phyloP scores from a whole-genome alignment of 176 grass and related monocot genomes.

The Aegilops tauschii region DNA sequence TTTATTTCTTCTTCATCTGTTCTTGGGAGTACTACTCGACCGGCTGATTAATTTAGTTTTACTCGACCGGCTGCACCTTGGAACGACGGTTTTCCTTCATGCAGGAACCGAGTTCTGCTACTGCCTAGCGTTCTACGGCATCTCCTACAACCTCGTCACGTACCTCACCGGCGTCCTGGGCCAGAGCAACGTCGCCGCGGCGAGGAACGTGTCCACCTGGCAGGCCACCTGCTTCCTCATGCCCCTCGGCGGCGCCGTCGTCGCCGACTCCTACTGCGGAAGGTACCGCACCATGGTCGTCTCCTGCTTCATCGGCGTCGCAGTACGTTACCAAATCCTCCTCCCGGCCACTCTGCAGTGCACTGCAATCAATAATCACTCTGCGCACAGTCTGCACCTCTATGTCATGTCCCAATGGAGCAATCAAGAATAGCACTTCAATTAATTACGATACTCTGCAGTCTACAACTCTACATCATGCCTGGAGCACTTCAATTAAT shows the following conservation, averaged over 20 bases:
- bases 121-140: slow-evolving; percentile 27
- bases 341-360: not conserved
- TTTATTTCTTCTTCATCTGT: not conserved
- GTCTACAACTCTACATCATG: too few relatives aligned
- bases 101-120: slow-evolving; percentile 39
- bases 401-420: too few relatives aligned
- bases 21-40: not conserved
- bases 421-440: too few relatives aligned
- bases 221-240: slow-evolving; percentile 46
- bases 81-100: too few relatives aligned
- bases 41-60: not conserved
- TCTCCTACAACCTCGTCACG: slow-evolving; percentile 40
- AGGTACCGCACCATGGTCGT: slow-evolving; percentile 41
- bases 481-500: too few relatives aligned
- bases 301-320: slow-evolving; percentile 22
- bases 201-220: slow-evolving; percentile 37
- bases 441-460: too few relatives aligned
- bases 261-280: slow-evolving; percentile 52
- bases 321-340: not conserved
- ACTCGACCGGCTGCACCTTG: not conserved
- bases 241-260: slow-evolving; percentile 38
- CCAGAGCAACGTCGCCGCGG: slow-evolving; percentile 40
- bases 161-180: slow-evolving; percentile 40
- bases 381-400: too few relatives aligned
- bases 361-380: not conserved